Evolutionary conservation across 192 early-diverging fungal genomes (phyloP).

Genomic region (Gonapodya sp.): DNA sequence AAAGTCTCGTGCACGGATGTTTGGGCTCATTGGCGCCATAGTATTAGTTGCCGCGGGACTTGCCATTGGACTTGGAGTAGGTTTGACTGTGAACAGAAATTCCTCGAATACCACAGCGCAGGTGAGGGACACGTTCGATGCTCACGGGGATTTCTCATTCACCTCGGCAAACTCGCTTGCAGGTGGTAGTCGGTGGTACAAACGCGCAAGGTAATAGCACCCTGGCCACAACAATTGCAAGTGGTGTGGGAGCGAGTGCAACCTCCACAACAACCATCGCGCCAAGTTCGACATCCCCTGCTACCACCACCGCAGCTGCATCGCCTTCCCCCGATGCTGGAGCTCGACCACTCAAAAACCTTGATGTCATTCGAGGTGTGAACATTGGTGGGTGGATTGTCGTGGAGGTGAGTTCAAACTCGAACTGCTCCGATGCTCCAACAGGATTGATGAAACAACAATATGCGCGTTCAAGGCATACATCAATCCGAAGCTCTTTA

Average conservation of each 20-base stretch:
- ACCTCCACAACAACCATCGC: background rate
- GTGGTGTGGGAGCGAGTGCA: too few species aligned
- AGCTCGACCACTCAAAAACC: background rate
- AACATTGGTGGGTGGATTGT: conserved; percentile 65
- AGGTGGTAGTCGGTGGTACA: too few species aligned
- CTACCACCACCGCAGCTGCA: background rate
- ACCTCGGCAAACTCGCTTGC: too few species aligned
- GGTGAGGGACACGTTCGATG: too few species aligned
- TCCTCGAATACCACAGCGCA: too few species aligned
- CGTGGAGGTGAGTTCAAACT: conserved; percentile 27
- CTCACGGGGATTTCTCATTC: too few species aligned
- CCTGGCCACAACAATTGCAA: too few species aligned
- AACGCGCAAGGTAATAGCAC: too few species aligned
- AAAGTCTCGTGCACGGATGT: too few species aligned
- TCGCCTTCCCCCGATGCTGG: background rate
- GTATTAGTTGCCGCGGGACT: too few species aligned
- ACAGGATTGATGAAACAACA: background rate
- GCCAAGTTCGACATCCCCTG: background rate
- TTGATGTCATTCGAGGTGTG: conserved; percentile 45
- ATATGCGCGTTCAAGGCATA: conserved; percentile 15
- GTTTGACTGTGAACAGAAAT: background rate
- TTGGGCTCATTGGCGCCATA: too few species aligned
- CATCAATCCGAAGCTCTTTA: conserved; percentile 39
- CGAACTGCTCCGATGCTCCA: too few species aligned
- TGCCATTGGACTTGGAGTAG: background rate